These are phyloP conservation scores for Alternaria panax DNA, from an alignment of 2,329 filamentous ascomycete genomes.

Conservation along the genomic window DNA sequence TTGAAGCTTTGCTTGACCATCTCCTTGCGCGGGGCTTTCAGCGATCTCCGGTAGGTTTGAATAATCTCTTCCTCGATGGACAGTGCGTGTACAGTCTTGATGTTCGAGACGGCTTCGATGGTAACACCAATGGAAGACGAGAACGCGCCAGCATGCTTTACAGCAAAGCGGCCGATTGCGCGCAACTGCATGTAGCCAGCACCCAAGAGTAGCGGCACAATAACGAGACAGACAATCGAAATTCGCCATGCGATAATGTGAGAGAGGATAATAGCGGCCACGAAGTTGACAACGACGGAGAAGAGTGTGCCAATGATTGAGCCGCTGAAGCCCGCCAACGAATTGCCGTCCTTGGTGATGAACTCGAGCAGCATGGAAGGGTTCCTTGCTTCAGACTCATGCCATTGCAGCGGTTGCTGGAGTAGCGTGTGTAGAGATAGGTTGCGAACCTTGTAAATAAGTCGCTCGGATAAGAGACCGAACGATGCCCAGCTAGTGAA, in stretches of 20 bases:
- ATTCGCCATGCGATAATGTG: slow-evolving; percentile 80
- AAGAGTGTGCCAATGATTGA: slow-evolving; percentile 74
- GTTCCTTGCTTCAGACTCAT: slow-evolving; percentile 69
- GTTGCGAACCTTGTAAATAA: slow-evolving; percentile 69
- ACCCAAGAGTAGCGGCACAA: slow-evolving; percentile 72
- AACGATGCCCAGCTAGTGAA: slow-evolving; percentile 66
- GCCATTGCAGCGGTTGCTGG: slow-evolving; percentile 73
- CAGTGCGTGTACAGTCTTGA: slow-evolving; percentile 60
- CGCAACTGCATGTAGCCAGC: slow-evolving; percentile 74
- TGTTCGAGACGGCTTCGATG: slow-evolving; percentile 61
- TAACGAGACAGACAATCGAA: slow-evolving; percentile 73
- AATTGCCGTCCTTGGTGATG: slow-evolving; percentile 73
- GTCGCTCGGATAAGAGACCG: slow-evolving; percentile 67
- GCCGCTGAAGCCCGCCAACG: slow-evolving; percentile 72
- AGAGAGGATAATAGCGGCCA: slow-evolving; percentile 72
- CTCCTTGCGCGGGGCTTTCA: slow-evolving; percentile 58
- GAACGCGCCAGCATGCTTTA: slow-evolving; percentile 60
- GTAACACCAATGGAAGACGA: slow-evolving; percentile 60
- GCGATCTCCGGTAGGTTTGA: slow-evolving; percentile 54
- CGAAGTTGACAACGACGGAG: slow-evolving; percentile 71
- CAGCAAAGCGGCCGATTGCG: slow-evolving; percentile 66
- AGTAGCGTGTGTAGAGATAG: slow-evolving; percentile 71
- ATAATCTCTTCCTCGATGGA: slow-evolving; percentile 61
- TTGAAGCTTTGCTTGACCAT: slow-evolving; percentile 58
- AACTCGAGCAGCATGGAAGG: slow-evolving; percentile 69